Base-by-base conservation (phyloP, 1,139 yeast species). In the Scheffersomyces lignicola region DNA sequence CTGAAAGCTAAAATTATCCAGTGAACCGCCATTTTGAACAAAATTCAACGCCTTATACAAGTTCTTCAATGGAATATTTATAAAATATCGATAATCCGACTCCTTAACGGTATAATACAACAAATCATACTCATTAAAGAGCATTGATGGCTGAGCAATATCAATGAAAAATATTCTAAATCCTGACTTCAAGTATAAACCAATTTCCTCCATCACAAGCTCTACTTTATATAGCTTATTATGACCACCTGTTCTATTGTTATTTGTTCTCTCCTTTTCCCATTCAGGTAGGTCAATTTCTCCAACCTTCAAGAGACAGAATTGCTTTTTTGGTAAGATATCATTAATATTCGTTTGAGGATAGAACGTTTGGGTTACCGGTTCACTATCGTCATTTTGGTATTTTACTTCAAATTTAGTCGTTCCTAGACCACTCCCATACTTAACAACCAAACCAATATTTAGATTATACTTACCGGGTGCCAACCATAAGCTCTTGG, bases 281-380 rank as follows among this genome's bases (percentile, higher is more conserved):
- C 40, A 24, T 22, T 39, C 34, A 5, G 62, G 62, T 3, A 61
- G 44, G 3, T 38, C 48, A 44, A 80, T 76, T 34, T 62, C 67
- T 0, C 84, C 86, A 17, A 79, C 47, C 44, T 76, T 72, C 25
- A 80, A 51, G 34, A 78, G 60, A 32, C 79, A 67, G 44, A 78
- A 69, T 43, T 69, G 73, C 25, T 68, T 63, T 36, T 69, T 69
- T 3, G 85, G 84, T 17, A 79, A 58, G 24, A 80, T 63, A 18
- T 80, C 84, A 38, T 71, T 72, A 29, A 80, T 73, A 45, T 77
- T 74, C 0, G 76, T 63, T 0, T 85, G 80, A 0, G 83, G 82
- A 46, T 68, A 77, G 43, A 67, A 77, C 3, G 70, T 63, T 35
- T 69, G 62, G 7, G 59, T 43, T 2, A 49, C 43, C 12, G 47